These are phyloP conservation scores for Camillea tinctor DNA, from an alignment of 2,329 filamentous ascomycete genomes.

Conservation along the genomic window DNA sequence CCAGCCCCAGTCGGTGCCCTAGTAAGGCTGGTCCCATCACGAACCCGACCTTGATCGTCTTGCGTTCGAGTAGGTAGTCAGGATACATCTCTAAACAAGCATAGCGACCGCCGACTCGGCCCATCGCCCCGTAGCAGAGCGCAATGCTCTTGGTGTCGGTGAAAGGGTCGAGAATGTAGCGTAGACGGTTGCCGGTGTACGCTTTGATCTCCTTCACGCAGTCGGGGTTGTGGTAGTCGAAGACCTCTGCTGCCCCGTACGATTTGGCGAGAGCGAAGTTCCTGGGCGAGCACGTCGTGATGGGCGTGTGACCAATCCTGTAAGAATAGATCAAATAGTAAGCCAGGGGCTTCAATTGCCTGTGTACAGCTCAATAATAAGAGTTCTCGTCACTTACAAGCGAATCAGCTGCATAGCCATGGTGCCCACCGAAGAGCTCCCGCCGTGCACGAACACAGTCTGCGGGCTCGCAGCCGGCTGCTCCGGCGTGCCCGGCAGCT, in stretches of 20 bases:
- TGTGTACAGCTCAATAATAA: too few relatives aligned
- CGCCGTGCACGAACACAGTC: slow-evolving; percentile 6
- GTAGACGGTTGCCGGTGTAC: slow-evolving; percentile 35
- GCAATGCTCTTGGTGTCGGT: slow-evolving; percentile 27
- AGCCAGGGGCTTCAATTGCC: neutral
- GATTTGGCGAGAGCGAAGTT: slow-evolving; percentile 31
- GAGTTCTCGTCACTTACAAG: neutral
- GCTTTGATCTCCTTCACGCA: slow-evolving; percentile 28
- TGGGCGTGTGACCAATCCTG: neutral
- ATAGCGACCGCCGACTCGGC: slow-evolving; percentile 32
- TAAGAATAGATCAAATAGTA: neutral
- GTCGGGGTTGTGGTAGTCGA: slow-evolving; percentile 30
- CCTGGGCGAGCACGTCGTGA: slow-evolving; percentile 2
- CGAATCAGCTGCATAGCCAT: slow-evolving; percentile 3
- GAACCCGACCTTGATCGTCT: slow-evolving; percentile 9
- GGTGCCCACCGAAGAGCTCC: neutral
- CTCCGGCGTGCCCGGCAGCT: neutral
- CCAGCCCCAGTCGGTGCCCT: slow-evolving; percentile 5
- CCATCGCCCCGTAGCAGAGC: slow-evolving; percentile 36
- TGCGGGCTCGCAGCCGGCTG: neutral
- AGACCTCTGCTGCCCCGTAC: slow-evolving; percentile 36
- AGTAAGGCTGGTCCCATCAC: slow-evolving; percentile 10
- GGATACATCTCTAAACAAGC: slow-evolving; percentile 8
- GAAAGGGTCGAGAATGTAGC: slow-evolving; percentile 38
- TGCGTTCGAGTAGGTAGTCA: slow-evolving; percentile 1